Evolutionary conservation across 1,284 basidiomycete genomes (phyloP), one percentile per base, ranked within the genome.

Genomic region (Naganishia albida): DNA sequence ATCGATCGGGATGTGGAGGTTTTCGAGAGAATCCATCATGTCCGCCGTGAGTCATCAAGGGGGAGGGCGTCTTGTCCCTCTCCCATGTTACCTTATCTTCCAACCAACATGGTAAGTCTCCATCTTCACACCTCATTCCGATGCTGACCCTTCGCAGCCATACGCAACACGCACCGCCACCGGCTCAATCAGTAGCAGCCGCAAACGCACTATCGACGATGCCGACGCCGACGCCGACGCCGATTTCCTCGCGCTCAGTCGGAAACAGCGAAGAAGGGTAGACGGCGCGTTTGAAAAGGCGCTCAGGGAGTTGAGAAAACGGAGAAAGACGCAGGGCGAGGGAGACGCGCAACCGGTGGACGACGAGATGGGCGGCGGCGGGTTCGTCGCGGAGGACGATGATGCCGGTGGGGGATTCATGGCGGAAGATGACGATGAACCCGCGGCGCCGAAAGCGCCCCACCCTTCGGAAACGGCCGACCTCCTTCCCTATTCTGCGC

Each of bases 241-340:
- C n/a, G 78, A 80, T 13, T 80, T 74, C 50, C 70, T 74, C 13
- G 75, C 75, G 16, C 69, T 80, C 0, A 70, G 73, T 0, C 60
- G 43, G 0, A 62, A 68, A 10, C 73, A 76, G 62, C 63, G 71
- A 23, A 65, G 69, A 12, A 54, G 67, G 2, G 71, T 80, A n/a
- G 77, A 80, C 62, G 64, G 66, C 25, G 77, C 74, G 0, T 80
- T 78, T 64, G 67, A 74, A 4, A 69, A 73, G 34, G 78, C 48
- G n/a, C 23, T 54, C 30, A 51, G 60, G 23, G 53, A 30, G 20
- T 42, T 42, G 34, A 66, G 69, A 15, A 73, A 72, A 57, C 53
- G 66, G 51, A 55, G 70, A 39, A 70, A 67, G 56, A 53, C 46
- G 20, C 68, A 39, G 7, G 51, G 13, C n/a, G 28, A 53, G 7